Percentiles rank a stretch among this genome's conserved stretches.
Conservation (phyloP, 805 yeast species). For the Saccharomycopsis sp. region DNA sequence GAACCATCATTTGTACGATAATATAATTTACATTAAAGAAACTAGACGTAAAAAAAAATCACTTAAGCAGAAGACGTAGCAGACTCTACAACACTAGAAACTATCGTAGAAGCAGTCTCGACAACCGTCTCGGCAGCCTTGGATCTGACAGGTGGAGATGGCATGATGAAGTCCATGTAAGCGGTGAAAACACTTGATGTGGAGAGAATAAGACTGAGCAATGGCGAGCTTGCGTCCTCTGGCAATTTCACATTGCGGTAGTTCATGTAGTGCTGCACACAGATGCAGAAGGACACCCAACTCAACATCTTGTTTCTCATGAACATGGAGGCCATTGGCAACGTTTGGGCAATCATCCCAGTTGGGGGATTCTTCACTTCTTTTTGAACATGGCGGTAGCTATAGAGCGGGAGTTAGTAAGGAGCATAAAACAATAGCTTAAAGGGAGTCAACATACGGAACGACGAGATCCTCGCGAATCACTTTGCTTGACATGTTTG, state of each 20-base stretch:
- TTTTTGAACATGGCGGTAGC: conserved; percentile 16
- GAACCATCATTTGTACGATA: background rate
- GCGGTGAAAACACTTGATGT: conserved; percentile 13
- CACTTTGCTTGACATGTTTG: background rate
- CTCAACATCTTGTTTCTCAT: conserved; percentile 20
- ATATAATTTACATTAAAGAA: too few relatives aligned
- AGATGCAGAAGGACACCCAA: conserved; percentile 18
- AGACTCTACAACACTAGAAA: conserved; percentile 1
- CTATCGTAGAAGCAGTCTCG: conserved; percentile 3
- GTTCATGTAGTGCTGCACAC: conserved; percentile 20
- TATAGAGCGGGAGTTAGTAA: background rate
- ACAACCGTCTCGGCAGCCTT: conserved; percentile 3
- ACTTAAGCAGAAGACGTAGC: conserved; percentile 2
- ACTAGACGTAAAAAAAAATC: background rate
- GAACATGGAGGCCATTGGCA: conserved; percentile 22
- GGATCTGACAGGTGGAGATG: background rate
- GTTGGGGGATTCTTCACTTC: conserved; percentile 17
- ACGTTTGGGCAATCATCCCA: conserved; percentile 20
- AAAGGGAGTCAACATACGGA: conserved; percentile 8
- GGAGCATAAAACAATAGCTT: background rate
- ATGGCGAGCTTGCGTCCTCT: conserved; percentile 20
- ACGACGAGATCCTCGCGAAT: conserved; percentile 21
- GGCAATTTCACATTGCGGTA: conserved; percentile 13
- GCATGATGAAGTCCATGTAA: conserved; percentile 14
- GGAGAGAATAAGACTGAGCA: conserved; percentile 14